Evolutionary conservation across 331 rosid species (phyloP).

Genomic region (Acacia pycnantha): DNA sequence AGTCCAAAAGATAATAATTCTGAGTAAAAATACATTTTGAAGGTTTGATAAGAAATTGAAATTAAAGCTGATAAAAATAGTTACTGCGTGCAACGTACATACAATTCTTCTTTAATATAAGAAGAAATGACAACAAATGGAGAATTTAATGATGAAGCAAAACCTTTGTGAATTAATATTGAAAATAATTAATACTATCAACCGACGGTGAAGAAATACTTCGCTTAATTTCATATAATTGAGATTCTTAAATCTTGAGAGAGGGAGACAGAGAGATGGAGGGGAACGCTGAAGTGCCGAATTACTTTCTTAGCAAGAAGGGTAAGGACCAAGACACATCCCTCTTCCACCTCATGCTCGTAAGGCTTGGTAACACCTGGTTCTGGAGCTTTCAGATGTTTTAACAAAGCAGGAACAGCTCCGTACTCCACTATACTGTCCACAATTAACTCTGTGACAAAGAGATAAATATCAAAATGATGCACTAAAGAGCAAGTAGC

Average conservation of each 20-base stretch:
- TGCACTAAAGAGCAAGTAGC: not conserved
- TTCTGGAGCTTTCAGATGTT: constrained; percentile 29
- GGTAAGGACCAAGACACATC: constrained; percentile 36
- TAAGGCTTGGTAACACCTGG: not conserved
- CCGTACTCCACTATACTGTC: constrained; percentile 33
- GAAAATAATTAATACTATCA: too few relatives aligned
- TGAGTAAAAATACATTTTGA: not conserved
- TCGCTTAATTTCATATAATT: not conserved
- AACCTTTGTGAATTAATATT: too few relatives aligned
- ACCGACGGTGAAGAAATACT: not conserved
- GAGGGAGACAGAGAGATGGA: not conserved
- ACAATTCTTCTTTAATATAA: too few relatives aligned
- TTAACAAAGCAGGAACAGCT: constrained; percentile 45
- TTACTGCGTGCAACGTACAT: too few relatives aligned
- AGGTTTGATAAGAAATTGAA: too few relatives aligned
- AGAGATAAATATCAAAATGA: not conserved
- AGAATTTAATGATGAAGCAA: too few relatives aligned
- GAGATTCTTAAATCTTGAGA: not conserved
- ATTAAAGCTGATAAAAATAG: too few relatives aligned
- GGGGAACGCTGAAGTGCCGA: not conserved
- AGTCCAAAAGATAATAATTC: not conserved
- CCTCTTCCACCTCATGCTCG: constrained; percentile 40
- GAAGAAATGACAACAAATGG: too few relatives aligned
- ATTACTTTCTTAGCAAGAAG: constrained; percentile 52
- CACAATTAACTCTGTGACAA: constrained; percentile 37